Evolutionary conservation across 352 stramenopile species (phyloP).

Genomic region (Globisporangium parvum): DNA sequence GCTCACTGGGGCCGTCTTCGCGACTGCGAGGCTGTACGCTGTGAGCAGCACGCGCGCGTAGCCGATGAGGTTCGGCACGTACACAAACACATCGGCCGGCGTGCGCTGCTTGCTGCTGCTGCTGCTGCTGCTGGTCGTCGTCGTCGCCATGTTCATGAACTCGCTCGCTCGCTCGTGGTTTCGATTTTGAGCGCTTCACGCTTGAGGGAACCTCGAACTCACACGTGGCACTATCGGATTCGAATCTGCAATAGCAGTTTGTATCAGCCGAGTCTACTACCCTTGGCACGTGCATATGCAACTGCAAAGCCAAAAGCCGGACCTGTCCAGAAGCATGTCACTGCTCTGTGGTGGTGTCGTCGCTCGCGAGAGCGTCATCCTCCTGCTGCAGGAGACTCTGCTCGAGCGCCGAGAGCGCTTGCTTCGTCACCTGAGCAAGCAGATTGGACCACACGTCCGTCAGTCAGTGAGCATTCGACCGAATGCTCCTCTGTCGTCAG

Average conservation of each 20-base stretch:
- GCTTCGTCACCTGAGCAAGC: constrained; percentile 3
- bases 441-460: not conserved
- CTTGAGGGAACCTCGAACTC: too few species aligned
- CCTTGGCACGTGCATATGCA: too few species aligned
- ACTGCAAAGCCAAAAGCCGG: too few species aligned
- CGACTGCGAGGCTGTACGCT: constrained; percentile 80
- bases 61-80: constrained; percentile 96
- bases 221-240: too few species aligned
- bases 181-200: too few species aligned
- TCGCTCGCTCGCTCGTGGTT: too few species aligned
- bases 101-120: constrained; percentile 17
- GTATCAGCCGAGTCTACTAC: too few species aligned
- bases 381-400: constrained; percentile 3
- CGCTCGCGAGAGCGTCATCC: not conserved
- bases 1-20: constrained; percentile 53
- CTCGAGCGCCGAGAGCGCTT: constrained; percentile 4
- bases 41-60: constrained; percentile 90
- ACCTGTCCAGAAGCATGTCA: not conserved
- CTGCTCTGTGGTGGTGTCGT: not conserved
- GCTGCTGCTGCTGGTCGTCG: not conserved
- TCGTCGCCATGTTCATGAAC: constrained; percentile 5
- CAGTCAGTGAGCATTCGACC: not conserved
- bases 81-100: constrained; percentile 89
- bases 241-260: too few species aligned
- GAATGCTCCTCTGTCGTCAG: too few species aligned